phyloP scores from a whole-genome alignment of 2,329 filamentous ascomycete genomes.

The Zarea fungicola region DNA sequence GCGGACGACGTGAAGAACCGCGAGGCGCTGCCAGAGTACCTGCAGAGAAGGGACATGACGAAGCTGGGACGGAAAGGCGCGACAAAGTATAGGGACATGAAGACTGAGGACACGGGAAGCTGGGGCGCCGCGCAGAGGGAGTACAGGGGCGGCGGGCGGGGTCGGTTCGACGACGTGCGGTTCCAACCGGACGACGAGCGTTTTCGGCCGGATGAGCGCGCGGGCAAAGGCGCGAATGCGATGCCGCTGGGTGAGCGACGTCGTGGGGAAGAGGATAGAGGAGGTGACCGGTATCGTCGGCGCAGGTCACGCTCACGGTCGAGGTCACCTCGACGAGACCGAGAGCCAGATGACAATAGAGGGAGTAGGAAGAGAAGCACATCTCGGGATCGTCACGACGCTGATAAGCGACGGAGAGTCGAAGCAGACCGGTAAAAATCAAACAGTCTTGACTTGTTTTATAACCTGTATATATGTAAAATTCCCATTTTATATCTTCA shows the following conservation, averaged over 20 bases:
- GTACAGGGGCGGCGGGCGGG: constrained; percentile 25
- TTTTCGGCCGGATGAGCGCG: constrained; percentile 33
- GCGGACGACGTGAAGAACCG: constrained; percentile 79
- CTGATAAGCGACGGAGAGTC: constrained; percentile 56
- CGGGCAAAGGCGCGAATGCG: constrained; percentile 62
- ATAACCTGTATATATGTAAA: constrained; percentile 7
- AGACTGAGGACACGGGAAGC: constrained; percentile 81
- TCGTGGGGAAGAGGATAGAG: constrained; percentile 28
- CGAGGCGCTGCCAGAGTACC: constrained; percentile 79
- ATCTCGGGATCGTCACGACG: constrained; percentile 49
- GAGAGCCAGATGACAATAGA: constrained; percentile 39
- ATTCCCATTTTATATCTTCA: neutral
- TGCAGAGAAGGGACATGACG: constrained; percentile 91
- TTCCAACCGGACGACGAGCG: constrained; percentile 61
- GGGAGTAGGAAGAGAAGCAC: constrained; percentile 53
- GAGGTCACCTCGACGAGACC: constrained; percentile 48
- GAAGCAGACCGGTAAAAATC: constrained; percentile 34
- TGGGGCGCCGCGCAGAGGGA: constrained; percentile 62
- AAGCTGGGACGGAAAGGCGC: constrained; percentile 89
- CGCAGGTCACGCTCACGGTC: constrained; percentile 42
- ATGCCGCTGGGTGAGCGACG: constrained; percentile 60
- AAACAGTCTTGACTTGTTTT: constrained; percentile 13
- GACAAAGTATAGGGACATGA: constrained; percentile 84
- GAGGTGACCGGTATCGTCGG: constrained; percentile 25
- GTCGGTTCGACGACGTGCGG: constrained; percentile 51